phyloP scores from a whole-genome alignment of 208 protist species.

The Leishmania turanica region DNA sequence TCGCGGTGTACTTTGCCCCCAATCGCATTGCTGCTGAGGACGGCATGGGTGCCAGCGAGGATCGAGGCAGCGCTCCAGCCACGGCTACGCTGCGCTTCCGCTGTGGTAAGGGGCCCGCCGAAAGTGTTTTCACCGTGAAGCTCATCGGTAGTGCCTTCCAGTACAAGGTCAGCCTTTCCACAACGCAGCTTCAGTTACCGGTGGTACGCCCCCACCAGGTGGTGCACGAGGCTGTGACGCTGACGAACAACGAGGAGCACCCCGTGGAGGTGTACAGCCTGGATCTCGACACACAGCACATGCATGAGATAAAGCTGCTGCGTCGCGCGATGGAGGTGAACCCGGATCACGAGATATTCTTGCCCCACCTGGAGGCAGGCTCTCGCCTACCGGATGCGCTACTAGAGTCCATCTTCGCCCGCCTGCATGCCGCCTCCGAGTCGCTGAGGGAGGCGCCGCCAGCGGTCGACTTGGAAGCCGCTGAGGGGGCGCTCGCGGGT shows the following conservation, averaged over 20 bases:
- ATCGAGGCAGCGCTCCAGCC: not conserved
- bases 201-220: conserved; percentile 78
- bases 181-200: conserved; percentile 58
- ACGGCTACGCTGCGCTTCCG: conserved; percentile 52
- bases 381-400: conserved; percentile 69
- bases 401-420: conserved; percentile 64
- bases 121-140: conserved; percentile 51
- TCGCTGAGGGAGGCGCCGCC: conserved; percentile 15
- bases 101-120: conserved; percentile 52
- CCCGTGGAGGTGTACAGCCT: conserved; percentile 90
- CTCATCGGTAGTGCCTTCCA: conserved; percentile 40
- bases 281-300: conserved; percentile 79
- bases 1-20: conserved; percentile 78
- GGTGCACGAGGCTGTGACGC: conserved; percentile 53
- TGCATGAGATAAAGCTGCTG: conserved; percentile 72
- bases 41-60: not conserved
- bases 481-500: not conserved
- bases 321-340: conserved; percentile 34
- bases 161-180: conserved; percentile 51
- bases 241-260: conserved; percentile 86
- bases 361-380: conserved; percentile 65
- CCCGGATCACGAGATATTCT: conserved; percentile 51
- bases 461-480: not conserved
- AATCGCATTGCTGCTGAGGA: not conserved
- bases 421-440: conserved; percentile 30